Percentiles rank a stretch among this genome's conserved stretches.
These are phyloP conservation scores for Candida verbasci DNA, from an alignment of 805 yeast species.

Conservation along the genomic window DNA sequence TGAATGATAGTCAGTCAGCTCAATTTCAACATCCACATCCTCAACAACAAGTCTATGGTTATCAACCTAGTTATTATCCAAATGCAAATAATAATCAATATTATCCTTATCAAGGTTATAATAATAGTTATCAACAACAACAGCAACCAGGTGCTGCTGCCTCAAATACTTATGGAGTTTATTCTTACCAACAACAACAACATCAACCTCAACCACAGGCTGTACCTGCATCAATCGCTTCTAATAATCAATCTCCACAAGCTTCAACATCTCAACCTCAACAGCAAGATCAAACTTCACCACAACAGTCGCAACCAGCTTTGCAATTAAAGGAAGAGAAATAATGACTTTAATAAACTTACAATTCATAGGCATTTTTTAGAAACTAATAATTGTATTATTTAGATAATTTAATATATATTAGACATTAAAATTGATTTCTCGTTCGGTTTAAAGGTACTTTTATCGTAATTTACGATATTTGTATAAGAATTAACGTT, in stretches of 20 bases:
- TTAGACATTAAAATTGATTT: too few species aligned
- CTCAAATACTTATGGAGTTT: neutral
- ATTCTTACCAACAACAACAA: constrained; percentile 1
- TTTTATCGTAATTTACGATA: neutral
- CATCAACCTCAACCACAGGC: constrained; percentile 1
- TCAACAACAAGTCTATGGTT: constrained; percentile 1
- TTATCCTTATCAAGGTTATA: constrained; percentile 7
- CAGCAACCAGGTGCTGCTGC: constrained; percentile 2
- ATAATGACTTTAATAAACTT: too few species aligned
- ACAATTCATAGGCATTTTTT: too few species aligned
- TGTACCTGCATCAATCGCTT: neutral
- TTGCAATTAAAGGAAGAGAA: neutral
- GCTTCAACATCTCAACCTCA: constrained; percentile 1
- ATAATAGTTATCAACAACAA: constrained; percentile 4
- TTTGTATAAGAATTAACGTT: neutral
- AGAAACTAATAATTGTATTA: too few species aligned
- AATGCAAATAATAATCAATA: constrained; percentile 1
- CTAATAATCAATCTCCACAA: constrained; percentile 6
- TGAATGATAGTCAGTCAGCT: neutral
- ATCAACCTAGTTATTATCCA: constrained; percentile 5
- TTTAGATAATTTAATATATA: too few species aligned
- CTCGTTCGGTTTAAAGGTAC: too few species aligned
- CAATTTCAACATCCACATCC: constrained; percentile 2
- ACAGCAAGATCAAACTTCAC: constrained; percentile 2
- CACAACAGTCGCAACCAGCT: neutral